Evolutionary conservation across 2,329 filamentous ascomycete species (phyloP), one percentile per base, ranked within the genome.

Genomic region (Aureobasidium sp.): DNA sequence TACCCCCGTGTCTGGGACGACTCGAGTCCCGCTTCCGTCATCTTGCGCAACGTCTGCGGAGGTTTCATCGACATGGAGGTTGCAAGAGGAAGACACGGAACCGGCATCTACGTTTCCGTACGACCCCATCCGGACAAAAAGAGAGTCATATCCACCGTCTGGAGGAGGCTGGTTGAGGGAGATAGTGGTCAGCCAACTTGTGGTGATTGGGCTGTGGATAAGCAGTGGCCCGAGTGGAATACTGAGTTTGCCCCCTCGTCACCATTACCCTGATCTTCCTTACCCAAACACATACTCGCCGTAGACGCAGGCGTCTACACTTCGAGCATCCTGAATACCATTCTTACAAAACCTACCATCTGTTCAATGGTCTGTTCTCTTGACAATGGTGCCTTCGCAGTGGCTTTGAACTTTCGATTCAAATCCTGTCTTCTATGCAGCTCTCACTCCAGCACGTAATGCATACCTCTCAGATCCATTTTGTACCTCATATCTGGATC

Each of bases 1-100:
- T 76, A 76, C 64, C 68, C 66, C 48, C 68, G 65, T 10, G 71
- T 77, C 9, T 78, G 75, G 75, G 73, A 76, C 61, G 71, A 75
- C 32, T 61, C 68, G 45, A 73, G 70, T 21, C 75, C 76, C 0
- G 65, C 74, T 53, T 70, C 68, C 8, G 67, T 75, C 29, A 71
- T 74, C 3, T 62, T 78, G 51, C 67, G 69, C 29, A 75, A 72
- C 62, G 70, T 74, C n/a, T 69, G 66, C 54, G 69, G 68, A 27
- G 76, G 71, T 25, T 71, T 72, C 37, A 73, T 77, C n/a, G 68
- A 67, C 9, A 70, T 73, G 45, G 71, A 72, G 50, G 67, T 72
- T 11, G 71, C 67, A 66, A 66, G 72, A 11, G 72, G 73, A 1
- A 61, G 65, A 50, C 48, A 66, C 27, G 73, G 70, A 1, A 73